Base-by-base conservation (phyloP, 2,329 filamentous ascomycete genomes). In the Huntiella bhutanensis region DNA sequence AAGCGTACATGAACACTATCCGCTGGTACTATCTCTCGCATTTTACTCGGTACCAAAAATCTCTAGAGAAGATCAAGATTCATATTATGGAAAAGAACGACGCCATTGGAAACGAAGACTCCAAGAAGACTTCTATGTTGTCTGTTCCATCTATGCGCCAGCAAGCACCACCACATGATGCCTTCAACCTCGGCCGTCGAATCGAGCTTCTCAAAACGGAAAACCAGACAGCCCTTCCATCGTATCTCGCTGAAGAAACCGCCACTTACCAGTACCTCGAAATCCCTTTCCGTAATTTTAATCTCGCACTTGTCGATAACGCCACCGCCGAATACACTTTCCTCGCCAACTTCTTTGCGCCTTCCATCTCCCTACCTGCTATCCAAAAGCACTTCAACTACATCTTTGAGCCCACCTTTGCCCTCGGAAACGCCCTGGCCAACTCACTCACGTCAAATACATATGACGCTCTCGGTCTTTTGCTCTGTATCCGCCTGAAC, bases 1-100 rank as follows among this genome's bases (percentile, higher is more conserved):
- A 85, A 58, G 91, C 92, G 3, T 98, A 98, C 57, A 80, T 92
- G 65, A 94, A 95, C 59, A 98, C 92, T 0, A 98, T 98, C 85
- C 77, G 86, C 45, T 98, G 91, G 91, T 98, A 98, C 58, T 96
- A 96, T 58, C 64, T 81, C 45, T 91, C 82, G 53, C 84, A 95
- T 59, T 98, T 98, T 58, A 77, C 75, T 3, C 78, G 88, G 33
- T 98, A 98, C 60, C 77, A 82, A 52, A 77, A 79, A 54, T 79
- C 91, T 0, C 68, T 98, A 4, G 79, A 81, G 47, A 92, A 85
- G 59, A 70, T 98, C 50, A 88, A 82, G 56, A 61, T 96, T 2
- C 86, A 95, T 56, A 61, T 70, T 4, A 69, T 93, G 49, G 88
- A 95, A 56, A 86, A 80, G 57, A 78, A 80, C 53, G 86, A 95